Percentiles rank a stretch among this genome's conserved stretches.
Conservation (phyloP, 2,329 filamentous ascomycete species). For the Cryphonectria carpinicola region DNA sequence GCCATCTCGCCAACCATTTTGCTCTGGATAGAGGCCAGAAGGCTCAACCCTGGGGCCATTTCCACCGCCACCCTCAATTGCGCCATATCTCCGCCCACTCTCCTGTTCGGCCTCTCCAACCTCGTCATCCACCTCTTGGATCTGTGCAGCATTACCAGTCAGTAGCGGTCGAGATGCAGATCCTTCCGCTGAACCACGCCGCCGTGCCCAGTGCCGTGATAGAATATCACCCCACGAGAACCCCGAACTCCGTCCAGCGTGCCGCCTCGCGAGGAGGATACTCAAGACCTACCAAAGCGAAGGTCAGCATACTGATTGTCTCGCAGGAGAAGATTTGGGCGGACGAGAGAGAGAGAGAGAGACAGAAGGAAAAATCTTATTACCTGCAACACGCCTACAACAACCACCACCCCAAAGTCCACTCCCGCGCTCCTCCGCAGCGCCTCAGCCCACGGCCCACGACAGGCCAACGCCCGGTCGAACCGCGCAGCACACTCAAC, state of each 20-base stretch:
- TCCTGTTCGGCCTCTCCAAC: background rate
- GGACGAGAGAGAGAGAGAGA: no score
- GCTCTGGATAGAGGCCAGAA: conserved; percentile 16
- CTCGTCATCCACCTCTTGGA: conserved; percentile 25
- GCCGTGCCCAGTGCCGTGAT: background rate
- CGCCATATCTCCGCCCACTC: conserved; percentile 19
- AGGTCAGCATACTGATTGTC: background rate
- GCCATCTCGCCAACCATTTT: conserved; percentile 22
- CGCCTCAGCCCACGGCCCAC: conserved; percentile 58
- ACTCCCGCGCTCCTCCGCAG: conserved; percentile 58
- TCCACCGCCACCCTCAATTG: conserved; percentile 2
- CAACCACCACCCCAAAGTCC: conserved; percentile 57
- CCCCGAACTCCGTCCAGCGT: background rate
- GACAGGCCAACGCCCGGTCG: conserved; percentile 52
- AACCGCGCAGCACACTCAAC: conserved; percentile 50
- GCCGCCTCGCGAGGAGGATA: background rate
- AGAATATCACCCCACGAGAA: background rate
- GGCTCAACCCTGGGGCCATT: conserved; percentile 19
- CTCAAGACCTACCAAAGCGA: background rate
- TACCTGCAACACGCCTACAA: conserved; percentile 61
- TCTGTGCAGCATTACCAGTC: conserved; percentile 12
- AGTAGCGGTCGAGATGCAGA: conserved; percentile 21
- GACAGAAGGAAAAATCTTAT: conserved; percentile 32
- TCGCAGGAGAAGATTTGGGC: no score
- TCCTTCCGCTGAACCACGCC: background rate